Percentiles rank a stretch among this genome's conserved stretches.
Conservation (phyloP, 805 yeast species). For the Kluyveromyces wickerhamii region DNA sequence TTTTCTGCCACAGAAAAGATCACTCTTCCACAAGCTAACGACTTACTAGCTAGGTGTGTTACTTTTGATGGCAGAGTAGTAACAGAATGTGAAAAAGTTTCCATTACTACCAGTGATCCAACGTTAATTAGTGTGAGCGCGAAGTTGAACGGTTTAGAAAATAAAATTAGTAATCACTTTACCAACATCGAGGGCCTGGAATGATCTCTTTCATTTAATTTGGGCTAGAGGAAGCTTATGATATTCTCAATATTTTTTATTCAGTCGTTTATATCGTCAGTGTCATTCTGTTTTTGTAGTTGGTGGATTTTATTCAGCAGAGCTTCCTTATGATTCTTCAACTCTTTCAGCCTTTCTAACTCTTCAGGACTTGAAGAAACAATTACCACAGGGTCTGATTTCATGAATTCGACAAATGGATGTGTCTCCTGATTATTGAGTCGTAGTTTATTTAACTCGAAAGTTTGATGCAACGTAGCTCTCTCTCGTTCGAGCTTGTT, state of each 20-base stretch:
- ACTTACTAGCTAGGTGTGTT: conserved; percentile 53
- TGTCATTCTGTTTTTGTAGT: conserved; percentile 6
- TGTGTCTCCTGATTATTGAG: conserved; percentile 13
- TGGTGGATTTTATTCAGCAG: conserved; percentile 13
- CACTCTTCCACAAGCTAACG: conserved; percentile 35
- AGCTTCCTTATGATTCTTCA: conserved; percentile 19
- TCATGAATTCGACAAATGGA: conserved; percentile 8
- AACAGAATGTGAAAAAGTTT: conserved; percentile 49
- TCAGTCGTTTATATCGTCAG: too few relatives aligned
- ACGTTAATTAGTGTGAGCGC: conserved; percentile 52
- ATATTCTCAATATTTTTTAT: too few relatives aligned
- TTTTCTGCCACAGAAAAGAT: conserved; percentile 26
- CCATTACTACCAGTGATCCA: conserved; percentile 62
- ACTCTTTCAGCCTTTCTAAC: conserved; percentile 19
- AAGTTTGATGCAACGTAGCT: conserved; percentile 23
- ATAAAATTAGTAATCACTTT: conserved; percentile 17
- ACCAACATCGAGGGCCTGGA: conserved; percentile 15
- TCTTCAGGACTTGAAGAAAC: conserved; percentile 28
- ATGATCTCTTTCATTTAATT: too few relatives aligned
- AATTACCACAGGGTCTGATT: conserved; percentile 25
- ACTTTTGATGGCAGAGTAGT: conserved; percentile 56
- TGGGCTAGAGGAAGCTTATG: too few relatives aligned
- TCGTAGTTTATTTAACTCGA: conserved; percentile 22
- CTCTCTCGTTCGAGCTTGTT: conserved; percentile 22
- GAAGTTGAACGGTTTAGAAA: conserved; percentile 54